Evolutionary conservation across 202 grass and related monocot species (phyloP), one percentile per base, ranked within the genome.

Genomic region (Alloteropsis angusta): DNA sequence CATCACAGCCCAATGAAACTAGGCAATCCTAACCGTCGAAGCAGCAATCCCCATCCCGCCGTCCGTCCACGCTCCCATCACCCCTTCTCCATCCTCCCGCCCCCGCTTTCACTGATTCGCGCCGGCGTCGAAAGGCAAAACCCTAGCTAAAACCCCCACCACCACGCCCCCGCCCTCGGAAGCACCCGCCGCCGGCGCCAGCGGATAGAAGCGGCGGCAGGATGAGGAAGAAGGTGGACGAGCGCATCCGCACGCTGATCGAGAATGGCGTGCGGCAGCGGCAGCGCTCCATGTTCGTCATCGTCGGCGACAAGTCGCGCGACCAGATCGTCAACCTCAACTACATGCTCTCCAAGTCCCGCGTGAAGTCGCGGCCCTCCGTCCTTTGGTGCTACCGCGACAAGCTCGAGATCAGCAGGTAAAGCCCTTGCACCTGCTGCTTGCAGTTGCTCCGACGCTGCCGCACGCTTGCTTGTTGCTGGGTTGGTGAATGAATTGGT

Each of bases 211-310:
- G 53, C 39, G 76, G 42, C 69, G 76, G 23, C 69, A 72, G 9
- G 75, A 98, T 98, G 95, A 95, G 91, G 89, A 98, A 95, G 89
- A 98, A 95, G 85, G 95, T 98, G 75, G 89, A 93, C 71, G 92
- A 93, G 36, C 84, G 89, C 63, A 98, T 98, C 54, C 87, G 95
- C 49, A 95, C 89, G 7, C 80, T 95, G 39, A 98, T 98, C 48
- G 92, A 98, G 75, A 98, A 98, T 46, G 89, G 92, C n/a, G 95
- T 91, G 75, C 89, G 87, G 71, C 79, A 87, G 81, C 83, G 89
- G 42, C 89, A 95, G 64, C 95, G 95, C 68, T 98, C 95, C 71
- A 90, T 98, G 91, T 95, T 98, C 74, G 30, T 95, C 83, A 93
- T 98, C 74, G 87, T 98, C 64, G 96, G 92, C 61, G 96, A 98